Evolutionary conservation across 2,329 filamentous ascomycete species (phyloP).

Genomic region (Diaporthe eres): DNA sequence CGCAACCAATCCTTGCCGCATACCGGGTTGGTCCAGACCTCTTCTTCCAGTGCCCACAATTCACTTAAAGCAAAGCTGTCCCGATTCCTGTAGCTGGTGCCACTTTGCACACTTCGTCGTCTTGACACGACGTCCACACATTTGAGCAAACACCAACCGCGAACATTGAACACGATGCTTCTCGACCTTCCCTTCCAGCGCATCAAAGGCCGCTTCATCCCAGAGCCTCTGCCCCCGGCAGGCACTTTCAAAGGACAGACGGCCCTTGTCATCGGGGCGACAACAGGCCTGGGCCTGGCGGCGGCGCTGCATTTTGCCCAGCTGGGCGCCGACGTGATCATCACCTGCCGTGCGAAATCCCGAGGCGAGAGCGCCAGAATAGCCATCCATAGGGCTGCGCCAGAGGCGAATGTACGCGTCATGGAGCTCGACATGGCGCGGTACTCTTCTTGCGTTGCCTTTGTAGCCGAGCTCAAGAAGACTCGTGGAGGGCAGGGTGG

Average conservation of each 20-base stretch:
- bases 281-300: neutral
- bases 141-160: neutral
- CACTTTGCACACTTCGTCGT: too few relatives aligned
- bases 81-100: neutral
- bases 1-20: too few relatives aligned
- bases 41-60: neutral
- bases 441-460: neutral
- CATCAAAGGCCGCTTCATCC: neutral
- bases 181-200: neutral
- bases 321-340: constrained; percentile 1
- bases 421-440: constrained; percentile 1
- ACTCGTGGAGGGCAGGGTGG: neutral
- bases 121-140: too few relatives aligned
- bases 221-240: neutral
- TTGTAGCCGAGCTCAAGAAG: neutral
- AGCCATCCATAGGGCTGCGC: too few relatives aligned
- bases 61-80: neutral
- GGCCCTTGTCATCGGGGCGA: neutral
- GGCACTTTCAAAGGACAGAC: neutral
- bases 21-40: too few relatives aligned
- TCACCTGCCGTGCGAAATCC: neutral
- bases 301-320: neutral
- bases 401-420: neutral
- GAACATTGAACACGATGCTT: neutral
- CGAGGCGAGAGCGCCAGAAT: too few relatives aligned